Base-by-base conservation (phyloP, 495 filamentous ascomycete species). In the Aspergillus mulundensis region DNA sequence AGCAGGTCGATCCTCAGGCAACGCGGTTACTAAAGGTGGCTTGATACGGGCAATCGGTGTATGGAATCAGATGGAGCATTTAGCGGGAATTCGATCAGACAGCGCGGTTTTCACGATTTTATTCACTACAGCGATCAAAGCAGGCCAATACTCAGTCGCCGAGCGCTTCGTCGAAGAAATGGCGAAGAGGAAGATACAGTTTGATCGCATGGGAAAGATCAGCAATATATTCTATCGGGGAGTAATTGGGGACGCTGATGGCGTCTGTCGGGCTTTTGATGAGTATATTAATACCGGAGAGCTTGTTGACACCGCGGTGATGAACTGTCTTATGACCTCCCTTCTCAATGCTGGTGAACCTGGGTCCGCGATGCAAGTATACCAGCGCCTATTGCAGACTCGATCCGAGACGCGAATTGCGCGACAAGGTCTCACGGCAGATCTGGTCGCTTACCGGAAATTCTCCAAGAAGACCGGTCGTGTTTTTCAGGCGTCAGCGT, bases 1-100 rank as follows among this genome's bases (percentile, higher is more conserved):
- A 59, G 85, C 86, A 21, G 84, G 84, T 28, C 84, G 85, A 41
- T 87, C 87, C 58, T 83, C 87, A 39, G 76, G 80, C n/a, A 76
- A n/a, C n/a, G n/a, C 60, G 18, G 79, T 88, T 10, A 78, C 81
- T 15, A 80, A 80, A 38, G 66, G 73, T 18, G 87, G 96, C 55
- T 73, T 91, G 7, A 78, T 88, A 53, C 72, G 82, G 20, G 87
- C 90, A 1, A 81, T 97, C 16, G 77, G 85, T 30, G 70, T 94
- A n/a, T 97, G 91, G 90, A 83, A 84, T 53, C 82, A 90, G 60
- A 96, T 96, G 87, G 94, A 97, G 68, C 71, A 80, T 24, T 68
- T 82, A n/a, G 84, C 84, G 16, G 78, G 81, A 5, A 68, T 91
- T n/a, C 63, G 72, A 57, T 80, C 76, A 30, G 87, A 83, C 59